Evolutionary conservation across 345 rosid species (phyloP).

Genomic region (Orychophragmus violaceus): DNA sequence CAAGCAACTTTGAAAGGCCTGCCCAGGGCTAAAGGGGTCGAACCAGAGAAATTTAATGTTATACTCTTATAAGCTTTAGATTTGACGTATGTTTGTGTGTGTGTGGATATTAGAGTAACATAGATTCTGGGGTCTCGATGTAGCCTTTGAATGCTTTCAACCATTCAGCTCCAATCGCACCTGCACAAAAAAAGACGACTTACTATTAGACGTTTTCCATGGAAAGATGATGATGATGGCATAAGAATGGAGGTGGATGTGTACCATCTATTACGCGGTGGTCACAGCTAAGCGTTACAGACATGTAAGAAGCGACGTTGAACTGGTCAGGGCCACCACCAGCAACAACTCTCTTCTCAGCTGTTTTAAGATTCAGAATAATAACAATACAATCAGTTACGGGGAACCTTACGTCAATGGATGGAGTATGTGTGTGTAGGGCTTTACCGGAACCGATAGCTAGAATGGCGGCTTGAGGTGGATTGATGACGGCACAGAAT

Average conservation of each 20-base stretch:
- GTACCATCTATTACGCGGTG: conserved; percentile 94
- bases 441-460: conserved; percentile 83
- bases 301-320: conserved; percentile 73
- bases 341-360: conserved; percentile 85
- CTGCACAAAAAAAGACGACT: conserved; percentile 27
- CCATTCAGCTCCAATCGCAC: conserved; percentile 97
- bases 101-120: conserved; percentile 56
- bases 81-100: conserved; percentile 12
- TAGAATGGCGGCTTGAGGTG: conserved; percentile 93
- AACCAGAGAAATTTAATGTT: conserved; percentile 4
- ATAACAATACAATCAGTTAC: not conserved
- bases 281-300: conserved; percentile 89
- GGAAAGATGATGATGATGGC: not conserved
- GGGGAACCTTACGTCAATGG: not conserved
- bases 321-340: conserved; percentile 60
- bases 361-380: conserved; percentile 39
- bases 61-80: not conserved
- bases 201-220: not conserved
- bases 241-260: not conserved
- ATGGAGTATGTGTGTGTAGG: not conserved
- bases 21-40: not conserved
- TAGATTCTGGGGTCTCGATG: conserved; percentile 88
- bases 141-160: conserved; percentile 91
- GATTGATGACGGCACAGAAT: conserved; percentile 89
- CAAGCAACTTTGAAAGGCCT: conserved; percentile 1